phyloP scores from a whole-genome alignment of 1,139 yeast species.

The Zygoascus sp. region DNA sequence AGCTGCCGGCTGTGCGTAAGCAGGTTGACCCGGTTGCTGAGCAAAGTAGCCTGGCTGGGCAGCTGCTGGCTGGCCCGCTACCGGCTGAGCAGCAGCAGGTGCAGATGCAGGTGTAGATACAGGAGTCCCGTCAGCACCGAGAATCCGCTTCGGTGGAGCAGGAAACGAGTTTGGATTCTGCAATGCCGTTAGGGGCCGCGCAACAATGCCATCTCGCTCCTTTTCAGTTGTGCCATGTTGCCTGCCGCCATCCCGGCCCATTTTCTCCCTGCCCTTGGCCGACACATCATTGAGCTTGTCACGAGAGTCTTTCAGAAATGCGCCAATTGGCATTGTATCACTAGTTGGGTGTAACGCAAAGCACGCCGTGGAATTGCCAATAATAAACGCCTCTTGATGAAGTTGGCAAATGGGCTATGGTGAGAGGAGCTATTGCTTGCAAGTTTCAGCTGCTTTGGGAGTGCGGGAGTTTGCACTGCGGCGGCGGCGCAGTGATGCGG shows the following conservation, averaged over 20 bases:
- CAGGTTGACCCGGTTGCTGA: constrained; percentile 5
- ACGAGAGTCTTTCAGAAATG: constrained; percentile 21
- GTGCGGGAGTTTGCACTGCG: too few relatives aligned
- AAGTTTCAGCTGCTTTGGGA: too few relatives aligned
- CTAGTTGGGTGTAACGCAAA: not conserved
- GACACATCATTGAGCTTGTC: constrained; percentile 20
- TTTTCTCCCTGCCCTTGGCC: constrained; percentile 18
- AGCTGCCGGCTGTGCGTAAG: not conserved
- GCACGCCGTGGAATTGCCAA: too few relatives aligned
- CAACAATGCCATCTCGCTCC: constrained; percentile 20
- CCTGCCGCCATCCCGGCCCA: constrained; percentile 5
- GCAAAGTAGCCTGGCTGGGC: constrained; percentile 8
- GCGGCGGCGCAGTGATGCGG: too few relatives aligned
- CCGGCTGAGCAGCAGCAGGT: constrained; percentile 21
- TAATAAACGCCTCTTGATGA: too few relatives aligned
- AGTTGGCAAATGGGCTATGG: too few relatives aligned
- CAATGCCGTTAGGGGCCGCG: constrained; percentile 36
- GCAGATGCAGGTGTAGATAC: constrained; percentile 17
- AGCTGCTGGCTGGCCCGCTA: constrained; percentile 5
- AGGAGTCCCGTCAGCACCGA: constrained; percentile 34
- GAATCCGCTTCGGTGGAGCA: constrained; percentile 46
- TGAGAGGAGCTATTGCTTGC: too few relatives aligned
- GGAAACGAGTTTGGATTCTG: constrained; percentile 45
- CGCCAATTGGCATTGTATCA: not conserved
- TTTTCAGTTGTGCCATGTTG: constrained; percentile 6